Percentiles rank a stretch among this genome's conserved stretches.
These are phyloP conservation scores for Aspergillus panamensis DNA, from an alignment of 495 filamentous ascomycete species.

Conservation along the genomic window DNA sequence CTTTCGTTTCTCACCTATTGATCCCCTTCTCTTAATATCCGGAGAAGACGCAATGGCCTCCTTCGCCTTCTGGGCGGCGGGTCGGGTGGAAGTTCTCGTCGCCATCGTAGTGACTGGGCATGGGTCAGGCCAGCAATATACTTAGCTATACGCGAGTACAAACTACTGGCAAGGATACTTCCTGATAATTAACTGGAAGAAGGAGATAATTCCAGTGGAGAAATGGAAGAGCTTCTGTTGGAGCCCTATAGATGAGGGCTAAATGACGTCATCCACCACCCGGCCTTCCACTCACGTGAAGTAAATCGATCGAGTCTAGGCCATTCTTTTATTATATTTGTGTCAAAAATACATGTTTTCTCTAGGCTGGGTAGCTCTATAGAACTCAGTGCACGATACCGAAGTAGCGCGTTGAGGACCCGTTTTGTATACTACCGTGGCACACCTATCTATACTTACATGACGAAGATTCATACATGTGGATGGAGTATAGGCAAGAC, in stretches of 20 bases:
- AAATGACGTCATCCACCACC: background rate
- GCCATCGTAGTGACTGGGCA: constrained; percentile 23
- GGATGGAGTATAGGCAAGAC: too few species aligned
- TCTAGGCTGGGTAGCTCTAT: too few species aligned
- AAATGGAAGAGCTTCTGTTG: background rate
- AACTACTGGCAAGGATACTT: background rate
- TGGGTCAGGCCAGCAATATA: background rate
- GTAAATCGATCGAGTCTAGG: too few species aligned
- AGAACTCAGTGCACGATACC: too few species aligned
- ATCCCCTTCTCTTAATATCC: constrained; percentile 24
- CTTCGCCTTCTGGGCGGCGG: constrained; percentile 46
- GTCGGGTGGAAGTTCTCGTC: constrained; percentile 40
- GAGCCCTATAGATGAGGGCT: background rate
- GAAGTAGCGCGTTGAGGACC: too few species aligned
- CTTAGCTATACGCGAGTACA: background rate
- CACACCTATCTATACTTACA: too few species aligned
- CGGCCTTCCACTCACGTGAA: too few species aligned
- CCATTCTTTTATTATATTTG: too few species aligned
- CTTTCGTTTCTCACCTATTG: constrained; percentile 38
- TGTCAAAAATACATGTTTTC: too few species aligned
- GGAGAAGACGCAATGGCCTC: constrained; percentile 35
- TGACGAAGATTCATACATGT: too few species aligned
- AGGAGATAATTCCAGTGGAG: background rate
- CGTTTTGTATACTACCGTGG: too few species aligned
- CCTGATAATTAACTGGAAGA: background rate